Evolutionary conservation across 2,329 filamentous ascomycete species (phyloP).

Genomic region (Fusarium devonianum): DNA sequence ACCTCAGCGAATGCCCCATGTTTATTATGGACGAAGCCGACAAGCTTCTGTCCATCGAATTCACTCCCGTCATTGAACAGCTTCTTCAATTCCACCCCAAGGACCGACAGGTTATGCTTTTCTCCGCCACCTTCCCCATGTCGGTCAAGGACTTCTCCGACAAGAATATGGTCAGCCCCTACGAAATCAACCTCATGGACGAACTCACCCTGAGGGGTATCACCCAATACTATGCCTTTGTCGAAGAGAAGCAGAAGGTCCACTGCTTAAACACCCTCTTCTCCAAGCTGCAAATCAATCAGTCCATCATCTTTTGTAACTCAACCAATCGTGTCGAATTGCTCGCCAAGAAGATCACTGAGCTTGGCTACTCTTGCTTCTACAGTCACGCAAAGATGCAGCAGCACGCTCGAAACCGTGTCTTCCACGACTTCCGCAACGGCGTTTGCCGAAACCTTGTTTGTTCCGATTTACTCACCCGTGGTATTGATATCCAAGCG

Average conservation of each 20-base stretch:
- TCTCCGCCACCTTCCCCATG: conserved; percentile 96
- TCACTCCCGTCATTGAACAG: conserved; percentile 97
- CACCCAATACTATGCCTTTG: conserved; percentile 98
- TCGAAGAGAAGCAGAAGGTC: conserved; percentile 99
- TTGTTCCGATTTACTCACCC: conserved; percentile 95
- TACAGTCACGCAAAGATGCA: conserved; percentile 99
- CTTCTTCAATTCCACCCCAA: conserved; percentile 94
- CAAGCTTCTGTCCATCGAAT: conserved; percentile 95
- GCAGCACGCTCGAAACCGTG: conserved; percentile 94
- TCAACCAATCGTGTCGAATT: conserved; percentile 98
- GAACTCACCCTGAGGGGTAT: conserved; percentile 97
- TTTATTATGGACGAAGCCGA: conserved; percentile 99
- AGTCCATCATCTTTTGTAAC: conserved; percentile 99
- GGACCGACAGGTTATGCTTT: conserved; percentile 98
- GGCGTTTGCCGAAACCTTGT: conserved; percentile 98
- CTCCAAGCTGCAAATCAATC: conserved; percentile 98
- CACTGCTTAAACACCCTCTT: conserved; percentile 99
- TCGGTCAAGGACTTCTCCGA: conserved; percentile 98
- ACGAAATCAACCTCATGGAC: conserved; percentile 99
- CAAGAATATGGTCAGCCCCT: conserved; percentile 95
- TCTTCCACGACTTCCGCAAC: conserved; percentile 99
- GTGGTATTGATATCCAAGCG: conserved; percentile 98
- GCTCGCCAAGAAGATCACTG: conserved; percentile 98
- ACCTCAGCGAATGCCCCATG: conserved; percentile 93
- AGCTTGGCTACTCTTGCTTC: conserved; percentile 98